These are phyloP conservation scores for Eucalyptus microcorys DNA, from an alignment of 345 rosid genomes.

Conservation along the genomic window DNA sequence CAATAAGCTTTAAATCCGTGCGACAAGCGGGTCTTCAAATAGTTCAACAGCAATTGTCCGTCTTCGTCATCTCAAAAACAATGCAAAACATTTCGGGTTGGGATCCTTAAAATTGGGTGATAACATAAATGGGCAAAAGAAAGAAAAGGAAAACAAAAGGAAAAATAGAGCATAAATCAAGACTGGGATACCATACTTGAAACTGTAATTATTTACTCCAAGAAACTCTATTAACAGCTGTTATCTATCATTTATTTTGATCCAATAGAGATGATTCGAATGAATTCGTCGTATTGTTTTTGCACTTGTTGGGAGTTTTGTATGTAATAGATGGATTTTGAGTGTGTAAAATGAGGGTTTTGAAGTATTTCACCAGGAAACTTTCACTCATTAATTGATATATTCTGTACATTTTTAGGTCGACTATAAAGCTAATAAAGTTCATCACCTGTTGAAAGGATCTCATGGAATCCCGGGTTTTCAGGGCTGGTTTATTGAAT, in stretches of 20 bases:
- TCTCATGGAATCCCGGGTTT: neutral
- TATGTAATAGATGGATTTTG: neutral
- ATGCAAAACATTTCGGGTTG: too few species aligned
- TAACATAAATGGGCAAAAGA: too few species aligned
- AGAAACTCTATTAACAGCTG: neutral
- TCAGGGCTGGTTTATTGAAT: neutral
- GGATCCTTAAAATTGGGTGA: too few species aligned
- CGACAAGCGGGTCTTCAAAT: neutral
- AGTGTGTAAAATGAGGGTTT: neutral
- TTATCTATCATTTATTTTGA: too few species aligned
- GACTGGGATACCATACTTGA: too few species aligned
- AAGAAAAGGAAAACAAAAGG: too few species aligned
- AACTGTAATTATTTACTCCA: neutral
- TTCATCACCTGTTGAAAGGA: neutral
- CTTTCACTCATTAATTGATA: too few species aligned
- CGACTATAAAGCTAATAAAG: accelerated
- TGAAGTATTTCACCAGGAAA: neutral
- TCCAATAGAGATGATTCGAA: neutral
- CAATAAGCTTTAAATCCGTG: neutral
- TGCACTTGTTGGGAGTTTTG: neutral
- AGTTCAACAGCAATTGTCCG: too few species aligned
- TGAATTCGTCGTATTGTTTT: neutral
- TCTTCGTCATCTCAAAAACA: too few species aligned
- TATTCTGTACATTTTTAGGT: neutral
- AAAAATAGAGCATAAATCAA: too few species aligned